Evolutionary conservation across 164 flowering plant species (phyloP).

Genomic region (Aristolochia contorta): DNA sequence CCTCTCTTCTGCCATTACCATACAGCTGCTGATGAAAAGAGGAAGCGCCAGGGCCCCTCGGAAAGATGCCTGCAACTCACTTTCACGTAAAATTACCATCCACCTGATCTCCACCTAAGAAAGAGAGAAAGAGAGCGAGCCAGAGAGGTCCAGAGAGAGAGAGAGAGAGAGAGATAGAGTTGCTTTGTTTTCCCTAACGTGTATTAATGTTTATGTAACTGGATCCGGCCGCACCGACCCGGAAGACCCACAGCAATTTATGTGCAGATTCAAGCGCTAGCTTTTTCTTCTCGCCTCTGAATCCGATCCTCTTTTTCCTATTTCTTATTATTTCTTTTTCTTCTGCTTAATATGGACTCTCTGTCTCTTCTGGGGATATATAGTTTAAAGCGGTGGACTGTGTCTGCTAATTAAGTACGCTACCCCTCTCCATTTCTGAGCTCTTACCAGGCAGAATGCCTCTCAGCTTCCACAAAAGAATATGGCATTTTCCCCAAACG

Average conservation of each 20-base stretch:
- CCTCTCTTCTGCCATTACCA: too few relatives aligned
- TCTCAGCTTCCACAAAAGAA: too few relatives aligned
- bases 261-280: too few relatives aligned
- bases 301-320: not conserved
- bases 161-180: too few relatives aligned
- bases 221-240: not conserved
- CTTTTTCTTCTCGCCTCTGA: not conserved
- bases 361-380: conserved; percentile 1
- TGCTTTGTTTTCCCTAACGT: conserved; percentile 1
- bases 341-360: not conserved
- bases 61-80: conserved; percentile 9
- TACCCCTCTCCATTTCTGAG: too few relatives aligned
- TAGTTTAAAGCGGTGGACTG: conserved; percentile 2
- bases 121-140: too few relatives aligned
- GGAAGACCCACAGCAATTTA: too few relatives aligned
- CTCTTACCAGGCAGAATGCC: too few relatives aligned
- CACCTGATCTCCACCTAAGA: not conserved
- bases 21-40: conserved; percentile 1
- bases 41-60: not conserved
- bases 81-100: not conserved
- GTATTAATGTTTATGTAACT: conserved; percentile 1
- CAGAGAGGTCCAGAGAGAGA: too few relatives aligned
- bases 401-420: not conserved
- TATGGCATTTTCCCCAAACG: too few relatives aligned
- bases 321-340: not conserved